Percentiles rank a stretch among this genome's conserved stretches.
phyloP scores from a whole-genome alignment of 2,329 filamentous ascomycete genomes.

The Alternaria burnsii region DNA sequence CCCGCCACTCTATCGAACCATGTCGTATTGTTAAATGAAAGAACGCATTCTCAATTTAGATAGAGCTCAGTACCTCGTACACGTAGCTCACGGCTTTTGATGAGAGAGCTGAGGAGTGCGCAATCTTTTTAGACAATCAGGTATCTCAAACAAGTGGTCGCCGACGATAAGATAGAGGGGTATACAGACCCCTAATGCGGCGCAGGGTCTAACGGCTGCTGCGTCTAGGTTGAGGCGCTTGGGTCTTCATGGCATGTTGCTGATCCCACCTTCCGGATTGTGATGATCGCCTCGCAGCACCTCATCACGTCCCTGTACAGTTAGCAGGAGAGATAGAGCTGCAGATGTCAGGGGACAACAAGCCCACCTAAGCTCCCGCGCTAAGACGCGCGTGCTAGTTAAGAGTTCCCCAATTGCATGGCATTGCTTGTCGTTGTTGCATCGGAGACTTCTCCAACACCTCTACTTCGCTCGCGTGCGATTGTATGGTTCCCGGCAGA shows the following conservation, averaged over 20 bases:
- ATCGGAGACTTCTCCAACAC: neutral
- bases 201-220: neutral
- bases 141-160: neutral
- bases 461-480: neutral
- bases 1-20: neutral
- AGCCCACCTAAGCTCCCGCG: slow-evolving; percentile 28
- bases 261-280: slow-evolving; percentile 11
- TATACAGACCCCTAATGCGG: neutral
- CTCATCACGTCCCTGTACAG: slow-evolving; percentile 2
- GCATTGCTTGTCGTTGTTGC: slow-evolving; percentile 32
- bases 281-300: neutral
- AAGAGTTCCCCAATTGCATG: slow-evolving; percentile 27
- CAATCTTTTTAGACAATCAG: neutral
- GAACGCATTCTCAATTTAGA: neutral
- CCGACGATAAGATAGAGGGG: neutral
- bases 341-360: slow-evolving; percentile 25
- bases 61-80: neutral
- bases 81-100: neutral
- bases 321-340: slow-evolving; percentile 14
- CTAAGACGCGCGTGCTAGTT: slow-evolving; percentile 25
- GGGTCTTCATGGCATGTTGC: slow-evolving; percentile 4
- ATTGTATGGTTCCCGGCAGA: neutral
- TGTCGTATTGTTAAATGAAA: slow-evolving; percentile 5
- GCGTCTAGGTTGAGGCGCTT: neutral
- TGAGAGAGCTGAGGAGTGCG: neutral